Conservation (phyloP, 2,329 filamentous ascomycete species). For the Ceratocystis cubensis region DNA sequence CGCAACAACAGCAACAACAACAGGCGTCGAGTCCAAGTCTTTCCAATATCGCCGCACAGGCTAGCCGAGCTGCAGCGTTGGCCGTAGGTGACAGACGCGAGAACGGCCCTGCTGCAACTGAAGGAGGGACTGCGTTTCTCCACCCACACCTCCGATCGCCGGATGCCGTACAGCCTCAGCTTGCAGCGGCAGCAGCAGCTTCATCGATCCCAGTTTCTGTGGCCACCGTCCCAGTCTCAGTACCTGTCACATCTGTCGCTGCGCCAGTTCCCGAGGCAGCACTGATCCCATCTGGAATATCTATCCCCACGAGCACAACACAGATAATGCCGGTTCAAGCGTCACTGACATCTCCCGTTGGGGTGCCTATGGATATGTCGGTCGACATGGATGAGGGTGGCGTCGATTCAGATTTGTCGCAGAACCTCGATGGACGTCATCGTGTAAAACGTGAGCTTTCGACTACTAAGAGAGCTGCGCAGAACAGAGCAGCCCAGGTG, state of each 20-base stretch:
- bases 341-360: constrained; percentile 5
- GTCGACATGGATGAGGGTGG: constrained; percentile 26
- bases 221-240: background rate
- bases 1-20: background rate
- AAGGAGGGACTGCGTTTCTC: background rate
- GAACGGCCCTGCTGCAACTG: background rate
- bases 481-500: constrained; percentile 95
- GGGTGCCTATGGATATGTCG: constrained; percentile 24
- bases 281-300: constrained; percentile 30
- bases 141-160: constrained; percentile 1
- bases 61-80: constrained; percentile 9
- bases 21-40: background rate
- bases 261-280: constrained; percentile 23
- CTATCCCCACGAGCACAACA: constrained; percentile 6
- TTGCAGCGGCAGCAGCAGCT: background rate
- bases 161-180: background rate
- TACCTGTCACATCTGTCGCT: constrained; percentile 7
- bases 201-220: constrained; percentile 7
- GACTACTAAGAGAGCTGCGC: constrained; percentile 88
- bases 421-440: constrained; percentile 49
- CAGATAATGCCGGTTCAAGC: constrained; percentile 4
- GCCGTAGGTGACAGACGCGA: background rate
- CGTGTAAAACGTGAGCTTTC: constrained; percentile 74
- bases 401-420: constrained; percentile 14
- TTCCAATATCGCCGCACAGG: constrained; percentile 15